phyloP scores from a whole-genome alignment of 2,329 filamentous ascomycete genomes.

The Endothia cerciana region DNA sequence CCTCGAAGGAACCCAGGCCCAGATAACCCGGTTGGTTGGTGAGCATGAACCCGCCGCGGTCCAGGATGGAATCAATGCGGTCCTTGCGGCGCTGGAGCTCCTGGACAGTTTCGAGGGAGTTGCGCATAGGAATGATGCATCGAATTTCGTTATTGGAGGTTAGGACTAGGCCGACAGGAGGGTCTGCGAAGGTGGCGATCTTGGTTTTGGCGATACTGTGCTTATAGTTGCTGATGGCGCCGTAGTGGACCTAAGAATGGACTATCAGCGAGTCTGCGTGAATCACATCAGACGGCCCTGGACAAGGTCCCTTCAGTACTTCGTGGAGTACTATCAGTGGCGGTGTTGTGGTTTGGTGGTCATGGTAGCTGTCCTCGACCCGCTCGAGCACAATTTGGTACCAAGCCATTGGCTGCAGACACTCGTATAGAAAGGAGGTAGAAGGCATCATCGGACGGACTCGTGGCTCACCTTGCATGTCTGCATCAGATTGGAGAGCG shows the following conservation, averaged over 20 bases:
- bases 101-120: conserved; percentile 20
- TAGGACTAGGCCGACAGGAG: conserved; percentile 16
- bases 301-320: neutral
- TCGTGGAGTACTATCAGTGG: too few relatives aligned
- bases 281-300: neutral
- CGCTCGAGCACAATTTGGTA: too few relatives aligned
- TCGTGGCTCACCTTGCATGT: conserved; percentile 20
- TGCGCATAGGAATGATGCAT: conserved; percentile 8
- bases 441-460: neutral
- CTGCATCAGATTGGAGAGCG: conserved; percentile 17
- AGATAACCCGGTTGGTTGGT: conserved; percentile 11
- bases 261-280: neutral
- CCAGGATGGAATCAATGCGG: conserved; percentile 24
- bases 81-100: conserved; percentile 25
- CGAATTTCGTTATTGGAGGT: conserved; percentile 20
- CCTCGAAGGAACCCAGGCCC: conserved; percentile 3
- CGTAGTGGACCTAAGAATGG: conserved; percentile 7
- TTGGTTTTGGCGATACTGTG: conserved; percentile 22
- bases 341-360: too few relatives aligned
- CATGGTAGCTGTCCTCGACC: too few relatives aligned
- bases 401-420: neutral
- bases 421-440: neutral
- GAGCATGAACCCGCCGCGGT: conserved; percentile 23
- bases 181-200: conserved; percentile 8
- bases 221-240: conserved; percentile 11